Conservation (phyloP, 148 eudicot species). For the Cornus florida region DNA sequence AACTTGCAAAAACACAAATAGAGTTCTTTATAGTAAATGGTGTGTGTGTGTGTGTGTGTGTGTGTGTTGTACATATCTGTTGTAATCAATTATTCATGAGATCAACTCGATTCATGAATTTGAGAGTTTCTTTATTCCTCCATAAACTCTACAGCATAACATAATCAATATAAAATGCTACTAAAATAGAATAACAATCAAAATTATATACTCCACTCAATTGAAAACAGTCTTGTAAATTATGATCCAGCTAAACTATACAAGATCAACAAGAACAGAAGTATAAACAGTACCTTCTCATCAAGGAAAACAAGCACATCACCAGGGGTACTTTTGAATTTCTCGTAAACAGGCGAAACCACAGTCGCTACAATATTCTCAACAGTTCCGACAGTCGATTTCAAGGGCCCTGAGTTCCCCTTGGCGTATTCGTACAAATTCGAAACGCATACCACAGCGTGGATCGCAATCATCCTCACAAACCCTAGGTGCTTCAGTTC, state of each 20-base stretch:
- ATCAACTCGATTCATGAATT: background rate
- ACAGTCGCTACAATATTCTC: conserved; percentile 42
- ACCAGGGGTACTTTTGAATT: conserved; percentile 35
- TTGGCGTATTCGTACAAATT: conserved; percentile 48
- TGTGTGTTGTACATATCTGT: background rate
- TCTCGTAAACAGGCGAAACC: conserved; percentile 35
- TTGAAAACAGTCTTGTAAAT: background rate
- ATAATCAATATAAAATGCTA: background rate
- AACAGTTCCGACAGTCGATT: conserved; percentile 32
- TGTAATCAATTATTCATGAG: background rate
- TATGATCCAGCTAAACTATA: background rate
- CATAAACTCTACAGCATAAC: background rate
- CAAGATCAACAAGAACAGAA: background rate
- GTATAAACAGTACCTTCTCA: conserved; percentile 29
- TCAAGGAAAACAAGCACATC: conserved; percentile 48
- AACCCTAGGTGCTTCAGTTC: conserved; percentile 49
- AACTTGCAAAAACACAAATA: too few relatives aligned
- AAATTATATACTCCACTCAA: background rate
- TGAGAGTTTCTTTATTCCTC: background rate
- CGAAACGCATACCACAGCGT: conserved; percentile 27
- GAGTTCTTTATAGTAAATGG: too few relatives aligned
- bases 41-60: too few relatives aligned
- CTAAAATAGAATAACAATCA: background rate
- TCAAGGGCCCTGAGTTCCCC: conserved; percentile 43
- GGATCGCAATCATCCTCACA: conserved; percentile 36